These are phyloP conservation scores for Vitellaria paradoxa DNA, from an alignment of 179 eudicot genomes.

Conservation along the genomic window DNA sequence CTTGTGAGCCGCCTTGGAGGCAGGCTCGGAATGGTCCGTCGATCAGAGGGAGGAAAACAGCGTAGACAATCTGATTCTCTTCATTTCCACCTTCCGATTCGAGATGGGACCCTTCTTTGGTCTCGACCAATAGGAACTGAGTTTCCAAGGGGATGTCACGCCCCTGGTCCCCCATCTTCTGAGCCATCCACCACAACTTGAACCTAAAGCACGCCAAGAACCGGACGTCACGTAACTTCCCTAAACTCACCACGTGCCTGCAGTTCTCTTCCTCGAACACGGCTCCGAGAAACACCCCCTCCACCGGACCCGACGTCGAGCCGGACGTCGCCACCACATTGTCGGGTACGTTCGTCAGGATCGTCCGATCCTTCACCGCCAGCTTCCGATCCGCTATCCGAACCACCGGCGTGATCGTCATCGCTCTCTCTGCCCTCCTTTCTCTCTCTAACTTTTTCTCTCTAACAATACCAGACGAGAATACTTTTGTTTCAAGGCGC, in stretches of 20 bases:
- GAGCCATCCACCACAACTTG: conserved; percentile 99
- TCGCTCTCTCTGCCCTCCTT: conserved; percentile 22
- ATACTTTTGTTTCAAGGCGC: not conserved
- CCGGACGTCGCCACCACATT: conserved; percentile 57
- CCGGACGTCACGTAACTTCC: conserved; percentile 56
- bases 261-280: conserved; percentile 42
- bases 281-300: conserved; percentile 74
- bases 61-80: conserved; percentile 40
- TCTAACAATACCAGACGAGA: not conserved
- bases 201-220: conserved; percentile 84
- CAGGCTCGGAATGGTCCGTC: conserved; percentile 87
- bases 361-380: conserved; percentile 61
- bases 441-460: conserved; percentile 28
- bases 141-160: conserved; percentile 84
- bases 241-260: conserved; percentile 64
- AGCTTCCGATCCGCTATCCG: conserved; percentile 54
- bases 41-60: conserved; percentile 74
- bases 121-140: conserved; percentile 82
- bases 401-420: conserved; percentile 75
- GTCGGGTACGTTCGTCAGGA: conserved; percentile 62
- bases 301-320: conserved; percentile 54
- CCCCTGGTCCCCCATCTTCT: conserved; percentile 78
- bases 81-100: conserved; percentile 41
- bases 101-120: conserved; percentile 51
- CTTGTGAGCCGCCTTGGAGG: conserved; percentile 65